phyloP scores from a whole-genome alignment of 2,329 filamentous ascomycete species.

The Aspergillus thermomutatus region DNA sequence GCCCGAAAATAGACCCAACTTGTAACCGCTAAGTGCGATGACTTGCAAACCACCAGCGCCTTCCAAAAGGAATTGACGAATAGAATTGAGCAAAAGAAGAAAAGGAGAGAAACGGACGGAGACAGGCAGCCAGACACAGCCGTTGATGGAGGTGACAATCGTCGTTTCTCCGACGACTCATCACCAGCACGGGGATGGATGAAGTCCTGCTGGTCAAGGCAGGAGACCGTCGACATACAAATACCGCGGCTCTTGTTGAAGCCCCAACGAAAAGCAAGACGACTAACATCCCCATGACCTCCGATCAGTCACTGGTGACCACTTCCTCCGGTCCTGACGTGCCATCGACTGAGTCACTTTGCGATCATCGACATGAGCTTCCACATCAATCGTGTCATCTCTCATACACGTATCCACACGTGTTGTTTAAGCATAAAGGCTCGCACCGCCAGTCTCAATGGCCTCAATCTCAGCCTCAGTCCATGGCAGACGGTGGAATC shows the following conservation, averaged over 20 bases:
- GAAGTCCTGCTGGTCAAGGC: neutral
- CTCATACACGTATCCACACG: slow-evolving; percentile 4
- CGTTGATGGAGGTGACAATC: slow-evolving; percentile 2
- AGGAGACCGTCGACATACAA: neutral
- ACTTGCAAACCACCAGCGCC: slow-evolving; percentile 34
- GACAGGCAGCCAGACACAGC: slow-evolving; percentile 6
- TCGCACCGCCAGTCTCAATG: slow-evolving; percentile 88
- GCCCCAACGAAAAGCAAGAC: neutral
- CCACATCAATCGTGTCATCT: slow-evolving; percentile 14
- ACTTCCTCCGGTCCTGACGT: neutral
- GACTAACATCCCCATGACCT: neutral
- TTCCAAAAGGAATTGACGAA: slow-evolving; percentile 15
- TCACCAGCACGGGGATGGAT: slow-evolving; percentile 2
- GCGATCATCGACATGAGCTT: slow-evolving; percentile 3
- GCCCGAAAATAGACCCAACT: slow-evolving; percentile 11
- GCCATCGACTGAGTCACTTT: neutral
- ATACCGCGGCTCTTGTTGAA: neutral
- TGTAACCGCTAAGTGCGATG: slow-evolving; percentile 21
- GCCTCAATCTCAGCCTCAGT: slow-evolving; percentile 87
- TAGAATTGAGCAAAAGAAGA: slow-evolving; percentile 9
- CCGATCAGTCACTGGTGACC: neutral
- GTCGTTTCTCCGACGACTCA: slow-evolving; percentile 1
- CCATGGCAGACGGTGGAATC: slow-evolving; percentile 75
- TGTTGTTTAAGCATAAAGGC: slow-evolving; percentile 49
- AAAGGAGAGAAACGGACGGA: slow-evolving; percentile 7